phyloP scores from a whole-genome alignment of 805 yeast species.

The Candida corydali region DNA sequence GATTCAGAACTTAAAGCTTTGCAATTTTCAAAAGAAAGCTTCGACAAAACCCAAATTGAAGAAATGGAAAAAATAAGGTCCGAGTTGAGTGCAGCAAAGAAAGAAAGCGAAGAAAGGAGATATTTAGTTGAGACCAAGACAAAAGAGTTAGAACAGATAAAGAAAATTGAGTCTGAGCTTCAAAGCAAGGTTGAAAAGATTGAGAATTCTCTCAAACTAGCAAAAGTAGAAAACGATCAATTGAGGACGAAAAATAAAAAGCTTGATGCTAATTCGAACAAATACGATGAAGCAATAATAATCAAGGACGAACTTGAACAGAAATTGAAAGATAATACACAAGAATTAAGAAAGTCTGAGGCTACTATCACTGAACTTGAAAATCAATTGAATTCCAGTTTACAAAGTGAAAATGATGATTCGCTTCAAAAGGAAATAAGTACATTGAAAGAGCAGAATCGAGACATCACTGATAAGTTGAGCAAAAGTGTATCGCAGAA shows the following conservation, averaged over 20 bases:
- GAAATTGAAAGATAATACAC: neutral
- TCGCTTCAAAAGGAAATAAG: neutral
- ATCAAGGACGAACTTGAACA: neutral
- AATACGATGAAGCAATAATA: neutral
- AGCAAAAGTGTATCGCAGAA: neutral
- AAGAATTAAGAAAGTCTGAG: neutral
- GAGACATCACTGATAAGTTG: slow-evolving; percentile 3
- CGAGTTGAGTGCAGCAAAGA: neutral
- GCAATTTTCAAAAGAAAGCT: neutral
- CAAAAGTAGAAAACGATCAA: neutral
- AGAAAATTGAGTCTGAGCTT: neutral
- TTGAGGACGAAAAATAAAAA: neutral
- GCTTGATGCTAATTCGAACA: neutral
- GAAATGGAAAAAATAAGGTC: neutral
- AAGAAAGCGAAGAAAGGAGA: neutral
- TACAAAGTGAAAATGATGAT: neutral
- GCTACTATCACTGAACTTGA: neutral
- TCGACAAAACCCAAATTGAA: neutral
- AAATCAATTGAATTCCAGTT: neutral
- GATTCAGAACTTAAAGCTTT: neutral
- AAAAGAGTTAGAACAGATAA: neutral
- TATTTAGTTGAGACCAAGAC: too few species aligned
- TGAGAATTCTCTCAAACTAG: neutral
- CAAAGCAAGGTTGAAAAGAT: neutral
- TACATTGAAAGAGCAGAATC: neutral